Evolutionary conservation across 1,139 yeast species (phyloP).

Genomic region (Barnettozyma hawaiiensis): DNA sequence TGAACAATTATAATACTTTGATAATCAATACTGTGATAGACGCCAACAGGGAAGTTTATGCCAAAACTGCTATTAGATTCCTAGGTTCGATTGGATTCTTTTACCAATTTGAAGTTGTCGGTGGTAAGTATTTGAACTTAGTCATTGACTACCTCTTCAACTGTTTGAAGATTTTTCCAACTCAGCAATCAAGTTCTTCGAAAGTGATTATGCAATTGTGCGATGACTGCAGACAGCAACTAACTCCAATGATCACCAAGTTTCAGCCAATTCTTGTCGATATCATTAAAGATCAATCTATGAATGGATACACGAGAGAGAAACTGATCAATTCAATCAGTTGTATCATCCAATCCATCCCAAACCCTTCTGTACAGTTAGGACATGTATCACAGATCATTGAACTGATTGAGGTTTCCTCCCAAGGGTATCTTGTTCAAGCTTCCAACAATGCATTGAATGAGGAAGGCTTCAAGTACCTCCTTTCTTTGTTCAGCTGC

Average conservation of each 20-base stretch:
- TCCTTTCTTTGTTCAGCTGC: conserved; percentile 53
- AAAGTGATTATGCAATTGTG: conserved; percentile 57
- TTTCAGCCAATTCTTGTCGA: conserved; percentile 48
- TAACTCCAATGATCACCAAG: conserved; percentile 44
- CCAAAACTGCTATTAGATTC: conserved; percentile 46
- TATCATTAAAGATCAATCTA: conserved; percentile 41
- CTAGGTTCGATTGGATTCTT: conserved; percentile 53
- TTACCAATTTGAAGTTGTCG: conserved; percentile 34
- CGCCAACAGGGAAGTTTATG: conserved; percentile 16
- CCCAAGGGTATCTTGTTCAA: conserved; percentile 19
- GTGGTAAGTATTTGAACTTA: conserved; percentile 36
- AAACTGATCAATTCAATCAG: conserved; percentile 56
- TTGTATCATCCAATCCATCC: conserved; percentile 51
- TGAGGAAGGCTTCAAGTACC: conserved; percentile 30
- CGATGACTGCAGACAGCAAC: conserved; percentile 48
- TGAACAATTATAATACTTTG: conserved; percentile 13
- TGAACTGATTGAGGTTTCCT: conserved; percentile 23
- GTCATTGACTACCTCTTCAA: conserved; percentile 47
- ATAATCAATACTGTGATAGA: conserved; percentile 2
- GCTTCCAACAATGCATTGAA: conserved; percentile 13
- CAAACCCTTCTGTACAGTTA: conserved; percentile 40
- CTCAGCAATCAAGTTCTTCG: conserved; percentile 38
- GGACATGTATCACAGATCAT: conserved; percentile 27
- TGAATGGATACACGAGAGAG: conserved; percentile 52
- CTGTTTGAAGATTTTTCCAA: conserved; percentile 30